Evolutionary conservation across 139 green algal genomes (phyloP).

Genomic region (Volvox reticuliferus): DNA sequence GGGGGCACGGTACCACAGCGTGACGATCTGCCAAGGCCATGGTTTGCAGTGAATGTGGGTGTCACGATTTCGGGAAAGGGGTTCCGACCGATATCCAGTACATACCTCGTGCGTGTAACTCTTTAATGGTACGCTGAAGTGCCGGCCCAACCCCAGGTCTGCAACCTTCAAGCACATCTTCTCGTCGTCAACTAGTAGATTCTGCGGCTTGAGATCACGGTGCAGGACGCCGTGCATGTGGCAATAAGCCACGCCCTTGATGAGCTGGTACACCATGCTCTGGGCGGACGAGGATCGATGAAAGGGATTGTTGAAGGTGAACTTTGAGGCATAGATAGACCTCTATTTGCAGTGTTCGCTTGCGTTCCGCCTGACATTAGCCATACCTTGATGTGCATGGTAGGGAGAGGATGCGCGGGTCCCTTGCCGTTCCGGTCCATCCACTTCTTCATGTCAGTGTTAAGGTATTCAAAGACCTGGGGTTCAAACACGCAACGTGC

Average conservation of each 20-base stretch:
- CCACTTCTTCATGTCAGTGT: constrained; percentile 98
- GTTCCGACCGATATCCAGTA: not conserved
- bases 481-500: not conserved
- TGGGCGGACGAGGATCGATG: constrained; percentile 53
- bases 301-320: too few species aligned
- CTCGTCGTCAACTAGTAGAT: constrained; percentile 91
- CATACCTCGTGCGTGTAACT: constrained; percentile 97
- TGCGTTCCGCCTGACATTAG: not conserved
- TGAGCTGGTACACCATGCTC: constrained; percentile 98
- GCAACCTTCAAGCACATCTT: constrained; percentile 93
- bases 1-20: constrained; percentile 98
- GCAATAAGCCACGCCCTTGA: constrained; percentile 94
- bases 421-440: constrained; percentile 96
- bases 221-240: constrained; percentile 98
- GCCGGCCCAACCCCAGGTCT: constrained; percentile 95
- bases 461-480: constrained; percentile 97
- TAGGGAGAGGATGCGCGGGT: constrained; percentile 70
- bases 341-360: too few species aligned
- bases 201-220: constrained; percentile 98
- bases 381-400: constrained; percentile 79
- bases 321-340: too few species aligned
- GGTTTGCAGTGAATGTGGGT: too few species aligned
- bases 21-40: constrained; percentile 85
- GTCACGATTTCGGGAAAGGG: not conserved
- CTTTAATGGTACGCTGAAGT: constrained; percentile 98